Conservation (phyloP, 345 rosid species). For the Populus pruinosa region DNA sequence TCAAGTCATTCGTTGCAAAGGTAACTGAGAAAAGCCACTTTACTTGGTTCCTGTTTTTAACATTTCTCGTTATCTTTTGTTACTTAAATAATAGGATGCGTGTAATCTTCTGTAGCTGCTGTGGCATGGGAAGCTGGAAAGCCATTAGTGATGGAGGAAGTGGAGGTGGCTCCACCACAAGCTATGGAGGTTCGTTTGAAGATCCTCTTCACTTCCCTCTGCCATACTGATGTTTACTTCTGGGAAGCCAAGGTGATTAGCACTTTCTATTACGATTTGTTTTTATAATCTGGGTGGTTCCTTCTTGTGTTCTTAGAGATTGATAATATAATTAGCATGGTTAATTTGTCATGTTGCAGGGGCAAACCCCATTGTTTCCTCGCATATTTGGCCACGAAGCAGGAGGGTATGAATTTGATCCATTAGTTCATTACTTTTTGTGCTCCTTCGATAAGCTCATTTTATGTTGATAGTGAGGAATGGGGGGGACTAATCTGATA, state of each 20-base stretch:
- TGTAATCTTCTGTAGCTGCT: conserved; percentile 29
- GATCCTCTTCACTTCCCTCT: conserved; percentile 37
- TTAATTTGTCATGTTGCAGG: conserved; percentile 1
- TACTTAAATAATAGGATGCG: too few species aligned
- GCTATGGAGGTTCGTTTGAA: conserved; percentile 43
- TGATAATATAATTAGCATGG: neutral
- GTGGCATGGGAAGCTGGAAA: conserved; percentile 62
- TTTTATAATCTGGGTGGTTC: neutral
- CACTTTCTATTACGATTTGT: too few species aligned
- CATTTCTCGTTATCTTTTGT: too few species aligned
- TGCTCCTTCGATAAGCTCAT: neutral
- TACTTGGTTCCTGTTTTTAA: neutral
- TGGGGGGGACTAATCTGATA: neutral
- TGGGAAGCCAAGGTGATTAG: conserved; percentile 47
- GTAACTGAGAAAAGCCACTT: conserved; percentile 13
- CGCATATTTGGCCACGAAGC: conserved; percentile 23
- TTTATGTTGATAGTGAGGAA: neutral
- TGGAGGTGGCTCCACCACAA: conserved; percentile 57
- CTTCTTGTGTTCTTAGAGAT: neutral
- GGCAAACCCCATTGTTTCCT: conserved; percentile 17
- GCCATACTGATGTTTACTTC: conserved; percentile 55
- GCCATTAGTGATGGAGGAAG: conserved; percentile 48
- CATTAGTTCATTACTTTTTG: neutral
- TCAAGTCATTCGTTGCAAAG: conserved; percentile 38
- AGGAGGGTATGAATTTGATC: conserved; percentile 6